phyloP scores from a whole-genome alignment of 2,329 filamentous ascomycete species.

The Sporothrix curviconia region DNA sequence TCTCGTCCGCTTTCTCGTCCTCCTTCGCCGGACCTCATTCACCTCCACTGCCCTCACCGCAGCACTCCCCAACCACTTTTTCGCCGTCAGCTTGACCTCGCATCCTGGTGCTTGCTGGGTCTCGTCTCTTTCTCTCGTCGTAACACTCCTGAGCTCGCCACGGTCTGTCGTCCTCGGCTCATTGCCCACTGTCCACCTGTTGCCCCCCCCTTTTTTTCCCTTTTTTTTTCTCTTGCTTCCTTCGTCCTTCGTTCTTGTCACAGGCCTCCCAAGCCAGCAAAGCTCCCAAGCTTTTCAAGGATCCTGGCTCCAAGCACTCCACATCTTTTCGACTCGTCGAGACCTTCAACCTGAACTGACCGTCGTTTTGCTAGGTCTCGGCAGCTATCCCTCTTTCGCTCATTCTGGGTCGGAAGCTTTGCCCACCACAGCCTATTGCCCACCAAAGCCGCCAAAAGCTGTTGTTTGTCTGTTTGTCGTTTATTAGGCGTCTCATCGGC shows the following conservation, averaged over 20 bases:
- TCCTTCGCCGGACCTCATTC: neutral
- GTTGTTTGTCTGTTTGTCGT: neutral
- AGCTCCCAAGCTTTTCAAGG: too few species aligned
- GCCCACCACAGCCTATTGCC: neutral
- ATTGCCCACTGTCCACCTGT: neutral
- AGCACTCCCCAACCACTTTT: too few species aligned
- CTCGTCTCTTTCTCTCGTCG: neutral
- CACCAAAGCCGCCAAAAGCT: too few species aligned
- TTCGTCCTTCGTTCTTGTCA: too few species aligned
- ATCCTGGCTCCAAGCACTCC: neutral
- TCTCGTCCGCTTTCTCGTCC: neutral
- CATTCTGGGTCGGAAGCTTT: neutral
- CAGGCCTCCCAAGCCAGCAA: too few species aligned
- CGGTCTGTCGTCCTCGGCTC: neutral
- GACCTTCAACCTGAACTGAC: neutral
- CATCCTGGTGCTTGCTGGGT: neutral
- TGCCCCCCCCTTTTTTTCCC: neutral
- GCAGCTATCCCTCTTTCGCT: conserved; percentile 5
- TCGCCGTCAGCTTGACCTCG: neutral
- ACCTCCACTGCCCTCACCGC: neutral
- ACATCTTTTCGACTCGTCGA: neutral
- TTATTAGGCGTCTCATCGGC: neutral
- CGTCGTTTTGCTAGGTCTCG: neutral
- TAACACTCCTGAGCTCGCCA: conserved; percentile 1
- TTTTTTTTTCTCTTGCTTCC: too few species aligned